Base-by-base conservation (phyloP, 164 flowering plant genomes). In the Berberis thunbergii region DNA sequence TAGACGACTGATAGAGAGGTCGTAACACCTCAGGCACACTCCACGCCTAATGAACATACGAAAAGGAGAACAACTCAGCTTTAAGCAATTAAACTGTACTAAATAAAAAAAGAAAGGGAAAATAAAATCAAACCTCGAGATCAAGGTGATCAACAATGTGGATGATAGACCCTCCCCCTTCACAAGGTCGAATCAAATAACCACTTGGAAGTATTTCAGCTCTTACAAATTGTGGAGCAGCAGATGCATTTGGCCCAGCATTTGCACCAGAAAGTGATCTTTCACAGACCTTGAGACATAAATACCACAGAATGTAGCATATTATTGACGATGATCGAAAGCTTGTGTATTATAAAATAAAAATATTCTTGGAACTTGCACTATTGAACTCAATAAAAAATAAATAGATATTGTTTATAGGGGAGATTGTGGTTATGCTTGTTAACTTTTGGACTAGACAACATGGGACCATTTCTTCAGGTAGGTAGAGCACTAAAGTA, bases 1-100 rank as follows among this genome's bases (percentile, higher is more conserved):
- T 85, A 6, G 95, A 85, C n/a, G 97, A 90, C 73, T 83, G 83
- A 73, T 90, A 90, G 45, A 90, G 84, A 55, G 97, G 95, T 40
- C 95, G 77, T 39, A 90, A 74, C 60, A 86, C 90, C 73, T 90
- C 97, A 2, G 95, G 95, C 1, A 81, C 90, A 67, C 84, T 84
- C 89, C 89, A 79, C 11, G 92, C 88, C 97, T 90, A 67, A 8
- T 65, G 44, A 59, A 63, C 50, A 56, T 26, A 26, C n/a, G 4
- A 52, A 59, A 4, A 40, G 0, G 42, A 52, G 12, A 52, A 52
- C 4, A 52, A 52, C 49, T 10, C 54, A 52, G n/a, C n/a, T 3
- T 41, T 13, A 13, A 44, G 40, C 57, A 53, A 74, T 64, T 10
- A 10, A 11, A 52, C 10, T 3, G 2, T 10, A 4, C 10, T 26